Percentiles rank a stretch among this genome's conserved stretches.
Evolutionary conservation across 2,329 filamentous ascomycete species (phyloP).

Genomic region (Teratosphaeriaceae sp.): DNA sequence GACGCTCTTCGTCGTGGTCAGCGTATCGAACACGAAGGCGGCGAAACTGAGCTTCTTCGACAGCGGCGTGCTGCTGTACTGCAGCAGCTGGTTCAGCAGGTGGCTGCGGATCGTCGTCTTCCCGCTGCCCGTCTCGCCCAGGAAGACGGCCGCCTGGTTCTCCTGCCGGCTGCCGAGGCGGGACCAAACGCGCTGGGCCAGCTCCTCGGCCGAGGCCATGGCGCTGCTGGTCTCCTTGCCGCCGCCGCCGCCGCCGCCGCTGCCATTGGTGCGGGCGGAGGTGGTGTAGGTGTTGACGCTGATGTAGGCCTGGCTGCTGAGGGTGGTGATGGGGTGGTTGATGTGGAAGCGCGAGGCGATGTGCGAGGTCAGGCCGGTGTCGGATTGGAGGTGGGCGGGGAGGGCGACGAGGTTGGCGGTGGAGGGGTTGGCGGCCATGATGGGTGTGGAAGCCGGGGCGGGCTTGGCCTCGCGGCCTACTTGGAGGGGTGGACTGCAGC

Average conservation of each 20-base stretch:
- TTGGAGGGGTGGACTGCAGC: slow-evolving; percentile 4
- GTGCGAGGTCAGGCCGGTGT: slow-evolving; percentile 64
- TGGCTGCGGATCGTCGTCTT: slow-evolving; percentile 94
- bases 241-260: slow-evolving; percentile 80
- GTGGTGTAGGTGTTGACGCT: slow-evolving; percentile 92
- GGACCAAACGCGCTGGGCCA: slow-evolving; percentile 79
- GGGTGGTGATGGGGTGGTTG: slow-evolving; percentile 74
- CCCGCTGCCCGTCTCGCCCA: slow-evolving; percentile 95
- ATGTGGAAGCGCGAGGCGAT: slow-evolving; percentile 89
- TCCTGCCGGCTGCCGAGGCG: slow-evolving; percentile 82
- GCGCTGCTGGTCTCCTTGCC: too few species aligned
- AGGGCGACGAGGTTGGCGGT: slow-evolving; percentile 84
- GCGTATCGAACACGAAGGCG: slow-evolving; percentile 88
- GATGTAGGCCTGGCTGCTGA: slow-evolving; percentile 88
- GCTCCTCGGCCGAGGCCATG: slow-evolving; percentile 84
- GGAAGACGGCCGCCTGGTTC: slow-evolving; percentile 85
- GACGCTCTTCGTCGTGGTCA: slow-evolving; percentile 94
- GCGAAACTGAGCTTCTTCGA: slow-evolving; percentile 91
- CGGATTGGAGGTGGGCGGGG: slow-evolving; percentile 73
- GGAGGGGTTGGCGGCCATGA: slow-evolving; percentile 37
- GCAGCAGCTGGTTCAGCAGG: slow-evolving; percentile 74
- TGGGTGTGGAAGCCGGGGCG: slow-evolving; percentile 9
- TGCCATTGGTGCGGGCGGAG: slow-evolving; percentile 80
- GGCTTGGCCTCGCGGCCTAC: slow-evolving; percentile 21
- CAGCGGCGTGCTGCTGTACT: slow-evolving; percentile 84